Evolutionary conservation across 2,329 filamentous ascomycete species (phyloP).

Genomic region (Fusarium avenaceum): DNA sequence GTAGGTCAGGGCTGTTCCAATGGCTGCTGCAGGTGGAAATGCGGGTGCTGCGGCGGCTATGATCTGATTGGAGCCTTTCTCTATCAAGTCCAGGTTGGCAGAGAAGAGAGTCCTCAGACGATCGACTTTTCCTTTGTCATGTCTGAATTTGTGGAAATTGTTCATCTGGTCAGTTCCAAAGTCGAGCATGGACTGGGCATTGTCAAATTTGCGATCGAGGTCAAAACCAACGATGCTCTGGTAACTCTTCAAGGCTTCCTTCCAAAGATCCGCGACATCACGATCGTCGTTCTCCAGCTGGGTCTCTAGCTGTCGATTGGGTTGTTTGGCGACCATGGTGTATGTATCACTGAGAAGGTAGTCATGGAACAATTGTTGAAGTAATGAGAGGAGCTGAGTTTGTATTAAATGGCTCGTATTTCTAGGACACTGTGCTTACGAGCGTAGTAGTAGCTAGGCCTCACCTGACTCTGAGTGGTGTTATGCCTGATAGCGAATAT

Average conservation of each 20-base stretch:
- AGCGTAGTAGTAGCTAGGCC: no score
- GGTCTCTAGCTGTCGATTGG: background rate
- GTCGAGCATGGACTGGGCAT: slow-evolving; percentile 47
- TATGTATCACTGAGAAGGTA: no score
- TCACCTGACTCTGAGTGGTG: no score
- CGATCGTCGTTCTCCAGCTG: slow-evolving; percentile 45
- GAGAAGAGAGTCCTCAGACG: slow-evolving; percentile 50
- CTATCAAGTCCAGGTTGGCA: slow-evolving; percentile 49
- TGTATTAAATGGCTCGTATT: no score
- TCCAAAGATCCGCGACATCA: slow-evolving; percentile 53
- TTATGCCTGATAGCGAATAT: no score
- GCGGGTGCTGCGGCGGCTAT: slow-evolving; percentile 49
- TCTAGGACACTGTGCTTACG: no score
- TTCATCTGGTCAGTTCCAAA: slow-evolving; percentile 50
- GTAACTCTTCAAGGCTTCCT: slow-evolving; percentile 52
- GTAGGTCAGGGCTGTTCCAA: slow-evolving; percentile 53
- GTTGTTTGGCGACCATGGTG: background rate
- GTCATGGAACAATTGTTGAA: no score
- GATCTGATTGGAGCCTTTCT: slow-evolving; percentile 51
- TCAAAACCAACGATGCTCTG: slow-evolving; percentile 53
- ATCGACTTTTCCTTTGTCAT: slow-evolving; percentile 54
- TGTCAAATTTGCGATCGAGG: slow-evolving; percentile 50
- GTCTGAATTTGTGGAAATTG: slow-evolving; percentile 52
- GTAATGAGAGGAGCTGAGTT: no score
- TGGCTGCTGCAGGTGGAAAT: slow-evolving; percentile 53